Base-by-base conservation (phyloP, 345 rosid species). In the Ailanthus altissimus region DNA sequence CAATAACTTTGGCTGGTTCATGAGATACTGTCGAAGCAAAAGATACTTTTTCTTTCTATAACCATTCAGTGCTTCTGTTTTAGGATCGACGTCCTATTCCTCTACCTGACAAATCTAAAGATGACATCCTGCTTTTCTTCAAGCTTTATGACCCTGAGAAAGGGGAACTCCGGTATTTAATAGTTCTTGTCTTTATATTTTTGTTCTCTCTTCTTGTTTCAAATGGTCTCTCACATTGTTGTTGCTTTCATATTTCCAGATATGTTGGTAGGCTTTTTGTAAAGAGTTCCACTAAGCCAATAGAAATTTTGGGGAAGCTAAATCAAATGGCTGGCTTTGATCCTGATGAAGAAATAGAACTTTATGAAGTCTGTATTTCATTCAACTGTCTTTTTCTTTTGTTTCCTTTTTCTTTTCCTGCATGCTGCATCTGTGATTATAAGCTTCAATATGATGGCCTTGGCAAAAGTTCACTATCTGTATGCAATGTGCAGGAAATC, bases 281-380 rank as follows among this genome's bases (percentile, higher is more conserved):
- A 76, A 92, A 92, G 88, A 87, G 88, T 77, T 85, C 90, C 79
- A 80, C 88, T 60, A 96, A 90, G 86, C 99, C 97, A 47, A 76
- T 90, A 70, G 99, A 96, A 77, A 89, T 90, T 73, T 51, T 94
- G 61, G 81, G 84, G 63, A 92, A 85, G 84, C 76, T 96, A 54
- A 96, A 91, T 85, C 88, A 88, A 83, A 85, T 96, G 99, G 98
- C 94, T 79, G 95, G 98, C 67, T 96, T 89, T 88, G 77, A 89
- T 60, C 89, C 91, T 75, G 97, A 92, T 82, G 94, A 90, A 79
- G 97, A 92, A 81, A 88, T 96, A 77, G 93, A 93, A 73, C 91
- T 96, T 68, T 94, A 85, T 80, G 98, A 96, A 98, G 99, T 96
- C 81, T 76, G 80, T 72, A 61, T 68, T 58, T 42, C 28, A 45